phyloP scores from a whole-genome alignment of 305 asterid genomes.

The Fraxinus nigra region DNA sequence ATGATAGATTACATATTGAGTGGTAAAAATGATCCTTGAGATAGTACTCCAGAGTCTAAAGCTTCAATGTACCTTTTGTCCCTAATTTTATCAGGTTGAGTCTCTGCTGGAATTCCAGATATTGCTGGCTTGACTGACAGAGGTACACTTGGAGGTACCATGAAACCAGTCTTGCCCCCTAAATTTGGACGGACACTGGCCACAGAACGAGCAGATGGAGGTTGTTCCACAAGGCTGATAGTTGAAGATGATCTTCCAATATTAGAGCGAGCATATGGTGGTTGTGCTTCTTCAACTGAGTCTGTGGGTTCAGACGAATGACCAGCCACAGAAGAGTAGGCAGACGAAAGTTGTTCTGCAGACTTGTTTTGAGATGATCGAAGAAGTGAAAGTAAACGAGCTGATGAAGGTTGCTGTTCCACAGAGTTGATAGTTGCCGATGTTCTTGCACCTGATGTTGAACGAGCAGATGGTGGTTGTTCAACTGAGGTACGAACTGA shows the following conservation, averaged over 20 bases:
- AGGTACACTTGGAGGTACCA: slow-evolving; percentile 57
- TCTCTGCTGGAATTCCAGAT: slow-evolving; percentile 45
- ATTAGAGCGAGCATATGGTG: slow-evolving; percentile 41
- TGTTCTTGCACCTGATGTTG: slow-evolving; percentile 18
- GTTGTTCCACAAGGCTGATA: slow-evolving; percentile 34
- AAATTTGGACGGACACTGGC: slow-evolving; percentile 44
- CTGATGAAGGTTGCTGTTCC: slow-evolving; percentile 36
- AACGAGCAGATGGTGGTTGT: slow-evolving; percentile 25
- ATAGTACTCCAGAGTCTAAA: background rate
- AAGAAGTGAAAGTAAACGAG: slow-evolving; percentile 31
- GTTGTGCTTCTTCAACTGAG: slow-evolving; percentile 46
- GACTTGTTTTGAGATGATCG: slow-evolving; percentile 37
- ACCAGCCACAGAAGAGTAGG: slow-evolving; percentile 26
- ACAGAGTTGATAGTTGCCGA: slow-evolving; percentile 24
- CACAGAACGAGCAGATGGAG: slow-evolving; percentile 57
- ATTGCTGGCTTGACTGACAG: slow-evolving; percentile 44
- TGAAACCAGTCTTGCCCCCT: slow-evolving; percentile 48
- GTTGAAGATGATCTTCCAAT: slow-evolving; percentile 42
- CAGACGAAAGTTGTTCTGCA: slow-evolving; percentile 31
- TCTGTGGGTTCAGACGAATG: slow-evolving; percentile 29
- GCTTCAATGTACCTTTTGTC: slow-evolving; percentile 53
- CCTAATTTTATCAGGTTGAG: slow-evolving; percentile 43
- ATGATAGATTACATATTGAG: background rate
- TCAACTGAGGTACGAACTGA: slow-evolving; percentile 24
- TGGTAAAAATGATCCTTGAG: background rate